Evolutionary conservation across 805 yeast species (phyloP).

Genomic region (Ogataea trehaloabstinens): DNA sequence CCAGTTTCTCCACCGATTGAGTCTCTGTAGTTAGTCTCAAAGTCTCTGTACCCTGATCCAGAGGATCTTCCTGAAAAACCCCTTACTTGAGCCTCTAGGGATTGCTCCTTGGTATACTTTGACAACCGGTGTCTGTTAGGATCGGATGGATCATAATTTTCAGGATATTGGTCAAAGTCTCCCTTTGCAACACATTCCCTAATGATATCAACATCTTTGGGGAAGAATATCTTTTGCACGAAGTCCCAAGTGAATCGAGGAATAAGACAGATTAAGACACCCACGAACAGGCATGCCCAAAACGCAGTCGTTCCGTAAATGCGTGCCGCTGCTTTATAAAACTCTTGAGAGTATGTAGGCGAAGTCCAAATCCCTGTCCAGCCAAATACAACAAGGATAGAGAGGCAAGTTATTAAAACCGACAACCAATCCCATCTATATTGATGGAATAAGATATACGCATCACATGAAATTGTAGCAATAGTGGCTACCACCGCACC

Average conservation of each 20-base stretch:
- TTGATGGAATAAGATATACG: slow-evolving; percentile 64
- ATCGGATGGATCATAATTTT: slow-evolving; percentile 76
- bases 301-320: slow-evolving; percentile 58
- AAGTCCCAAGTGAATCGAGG: slow-evolving; percentile 69
- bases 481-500: slow-evolving; percentile 68
- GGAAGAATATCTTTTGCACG: slow-evolving; percentile 49
- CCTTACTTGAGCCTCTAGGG: slow-evolving; percentile 25
- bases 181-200: slow-evolving; percentile 70
- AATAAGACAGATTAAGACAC: slow-evolving; percentile 58
- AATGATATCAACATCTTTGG: slow-evolving; percentile 69
- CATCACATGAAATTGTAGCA: slow-evolving; percentile 64
- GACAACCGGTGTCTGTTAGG: slow-evolving; percentile 58
- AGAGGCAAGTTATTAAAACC: slow-evolving; percentile 50
- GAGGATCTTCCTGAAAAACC: slow-evolving; percentile 3
- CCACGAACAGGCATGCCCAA: slow-evolving; percentile 69
- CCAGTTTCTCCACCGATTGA: slow-evolving; percentile 34
- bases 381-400: slow-evolving; percentile 58
- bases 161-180: slow-evolving; percentile 64
- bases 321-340: slow-evolving; percentile 64
- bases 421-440: slow-evolving; percentile 83
- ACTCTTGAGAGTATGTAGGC: slow-evolving; percentile 49
- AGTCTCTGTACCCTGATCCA: background rate
- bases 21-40: slow-evolving; percentile 29
- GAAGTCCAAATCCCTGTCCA: slow-evolving; percentile 86
- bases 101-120: slow-evolving; percentile 37